phyloP scores from a whole-genome alignment of 371 early-diverging fungal species.

The Rhizopus stolonifer region DNA sequence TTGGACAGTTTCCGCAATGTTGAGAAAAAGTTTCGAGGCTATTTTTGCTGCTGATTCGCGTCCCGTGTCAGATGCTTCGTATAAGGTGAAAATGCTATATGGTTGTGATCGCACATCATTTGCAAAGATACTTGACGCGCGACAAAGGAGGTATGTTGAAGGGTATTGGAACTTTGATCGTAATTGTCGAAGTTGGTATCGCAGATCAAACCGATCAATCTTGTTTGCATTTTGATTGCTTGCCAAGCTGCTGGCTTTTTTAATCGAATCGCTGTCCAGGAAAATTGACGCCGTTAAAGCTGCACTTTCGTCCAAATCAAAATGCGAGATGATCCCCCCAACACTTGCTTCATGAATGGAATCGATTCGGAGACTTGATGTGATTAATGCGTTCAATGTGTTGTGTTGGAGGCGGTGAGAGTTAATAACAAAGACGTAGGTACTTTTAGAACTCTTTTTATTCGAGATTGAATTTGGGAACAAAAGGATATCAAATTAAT shows the following conservation, averaged over 20 bases:
- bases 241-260: conserved; percentile 9
- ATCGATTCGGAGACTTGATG: conserved; percentile 21
- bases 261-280: conserved; percentile 6
- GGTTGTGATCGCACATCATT: conserved; percentile 16
- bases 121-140: conserved; percentile 17
- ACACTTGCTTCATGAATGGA: conserved; percentile 12
- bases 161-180: conserved; percentile 19
- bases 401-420: no score
- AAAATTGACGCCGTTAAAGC: conserved; percentile 6
- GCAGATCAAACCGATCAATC: conserved; percentile 12
- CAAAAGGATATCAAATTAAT: no score
- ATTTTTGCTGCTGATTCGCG: conserved; percentile 15
- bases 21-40: conserved; percentile 12
- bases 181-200: conserved; percentile 20
- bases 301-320: conserved; percentile 8
- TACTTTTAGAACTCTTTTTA: no score
- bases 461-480: no score
- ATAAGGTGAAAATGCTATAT: conserved; percentile 20
- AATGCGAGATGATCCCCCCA: conserved; percentile 9
- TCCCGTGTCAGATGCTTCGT: conserved; percentile 10
- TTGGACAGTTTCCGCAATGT: conserved; percentile 3
- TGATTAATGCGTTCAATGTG: conserved; percentile 25
- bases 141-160: conserved; percentile 18
- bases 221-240: conserved; percentile 13
- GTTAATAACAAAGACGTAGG: no score